phyloP scores from a whole-genome alignment of 768 basidiomycete species.

The Lactarius indigo region DNA sequence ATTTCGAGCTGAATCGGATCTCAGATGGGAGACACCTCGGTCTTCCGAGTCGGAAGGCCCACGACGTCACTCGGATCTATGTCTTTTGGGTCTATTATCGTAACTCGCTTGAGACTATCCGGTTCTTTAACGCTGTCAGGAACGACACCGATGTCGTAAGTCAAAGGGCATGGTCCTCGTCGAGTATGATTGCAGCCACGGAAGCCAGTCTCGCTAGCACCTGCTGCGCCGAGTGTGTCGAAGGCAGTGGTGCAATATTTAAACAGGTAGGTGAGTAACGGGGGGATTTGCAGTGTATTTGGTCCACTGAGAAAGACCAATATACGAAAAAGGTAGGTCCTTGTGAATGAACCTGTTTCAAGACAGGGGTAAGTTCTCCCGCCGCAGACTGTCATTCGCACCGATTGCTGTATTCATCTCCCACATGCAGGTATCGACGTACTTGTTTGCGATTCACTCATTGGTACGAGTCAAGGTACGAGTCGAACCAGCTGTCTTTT shows the following conservation, averaged over 20 bases:
- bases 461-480: conserved; percentile 63
- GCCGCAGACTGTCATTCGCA: conserved; percentile 11
- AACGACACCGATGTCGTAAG: conserved; percentile 64
- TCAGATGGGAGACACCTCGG: conserved; percentile 77
- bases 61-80: conserved; percentile 81
- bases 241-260: conserved; percentile 71
- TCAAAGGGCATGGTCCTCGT: conserved; percentile 7
- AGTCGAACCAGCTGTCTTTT: conserved; percentile 30
- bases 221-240: conserved; percentile 72
- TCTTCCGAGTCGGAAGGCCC: conserved; percentile 34
- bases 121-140: conserved; percentile 53
- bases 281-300: background rate
- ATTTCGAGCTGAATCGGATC: conserved; percentile 3
- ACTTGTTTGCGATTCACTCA: conserved; percentile 77
- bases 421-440: conserved; percentile 54
- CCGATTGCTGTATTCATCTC: conserved; percentile 13
- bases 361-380: conserved; percentile 49
- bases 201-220: conserved; percentile 57
- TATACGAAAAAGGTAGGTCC: conserved; percentile 71
- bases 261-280: conserved; percentile 49
- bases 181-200: conserved; percentile 44
- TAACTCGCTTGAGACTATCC: conserved; percentile 72
- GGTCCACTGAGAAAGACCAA: conserved; percentile 33
- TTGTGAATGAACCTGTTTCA: conserved; percentile 52
- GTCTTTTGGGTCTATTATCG: conserved; percentile 80